Evolutionary conservation across 441 rosid species (phyloP).

Genomic region (Raphanus hybrid): DNA sequence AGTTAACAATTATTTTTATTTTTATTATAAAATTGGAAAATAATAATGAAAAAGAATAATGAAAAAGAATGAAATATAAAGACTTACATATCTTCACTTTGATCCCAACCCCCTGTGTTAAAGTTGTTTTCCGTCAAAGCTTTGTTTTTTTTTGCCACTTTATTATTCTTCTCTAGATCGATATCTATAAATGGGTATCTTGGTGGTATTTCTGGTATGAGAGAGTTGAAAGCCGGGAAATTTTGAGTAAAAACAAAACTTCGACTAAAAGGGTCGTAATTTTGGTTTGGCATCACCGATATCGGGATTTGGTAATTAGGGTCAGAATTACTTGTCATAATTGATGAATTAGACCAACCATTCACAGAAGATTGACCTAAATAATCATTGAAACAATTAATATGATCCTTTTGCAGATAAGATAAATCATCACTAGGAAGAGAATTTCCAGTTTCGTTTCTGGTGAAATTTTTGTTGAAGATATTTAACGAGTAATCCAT

Average conservation of each 20-base stretch:
- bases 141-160: background rate
- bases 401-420: background rate
- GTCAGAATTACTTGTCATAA: background rate
- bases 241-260: background rate
- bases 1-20: background rate
- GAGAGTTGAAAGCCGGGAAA: background rate
- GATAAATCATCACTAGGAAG: background rate
- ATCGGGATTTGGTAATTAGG: background rate
- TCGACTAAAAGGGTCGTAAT: background rate
- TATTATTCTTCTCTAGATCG: background rate
- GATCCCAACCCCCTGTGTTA: background rate
- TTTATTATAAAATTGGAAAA: background rate
- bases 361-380: background rate
- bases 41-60: background rate
- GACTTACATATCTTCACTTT: slow-evolving; percentile 4
- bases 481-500: background rate
- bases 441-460: background rate
- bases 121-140: background rate
- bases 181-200: background rate
- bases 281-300: background rate
- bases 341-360: background rate
- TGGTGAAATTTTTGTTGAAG: background rate
- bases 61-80: background rate
- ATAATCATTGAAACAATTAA: background rate
- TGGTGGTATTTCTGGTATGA: background rate